These are phyloP conservation scores for Saccharomyces hybrid DNA, from an alignment of 1,139 yeast genomes.

Conservation along the genomic window DNA sequence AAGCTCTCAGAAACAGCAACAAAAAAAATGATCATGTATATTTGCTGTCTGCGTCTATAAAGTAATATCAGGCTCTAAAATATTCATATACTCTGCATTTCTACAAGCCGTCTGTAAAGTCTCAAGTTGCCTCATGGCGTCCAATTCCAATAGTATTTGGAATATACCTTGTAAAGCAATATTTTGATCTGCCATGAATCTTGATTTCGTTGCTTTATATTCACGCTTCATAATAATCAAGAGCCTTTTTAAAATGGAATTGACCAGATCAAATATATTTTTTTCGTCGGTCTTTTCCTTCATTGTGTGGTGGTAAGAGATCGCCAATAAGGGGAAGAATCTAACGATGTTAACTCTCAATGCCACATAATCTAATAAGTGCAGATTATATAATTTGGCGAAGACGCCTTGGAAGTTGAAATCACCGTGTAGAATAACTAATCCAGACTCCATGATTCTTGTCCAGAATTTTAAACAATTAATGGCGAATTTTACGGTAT, in stretches of 20 bases:
- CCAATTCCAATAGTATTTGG: constrained; percentile 14
- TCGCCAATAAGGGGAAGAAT: constrained; percentile 17
- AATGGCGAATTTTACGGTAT: constrained; percentile 15
- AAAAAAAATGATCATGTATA: neutral
- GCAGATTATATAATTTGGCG: constrained; percentile 50
- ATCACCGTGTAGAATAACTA: constrained; percentile 27
- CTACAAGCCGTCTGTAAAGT: constrained; percentile 3
- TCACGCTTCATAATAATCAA: constrained; percentile 10
- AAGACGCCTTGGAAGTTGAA: constrained; percentile 40
- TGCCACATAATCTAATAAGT: constrained; percentile 22
- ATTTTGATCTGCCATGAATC: constrained; percentile 7
- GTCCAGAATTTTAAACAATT: constrained; percentile 30
- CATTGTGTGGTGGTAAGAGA: constrained; percentile 6
- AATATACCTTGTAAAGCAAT: constrained; percentile 16
- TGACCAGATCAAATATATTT: constrained; percentile 7
- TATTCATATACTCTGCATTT: neutral
- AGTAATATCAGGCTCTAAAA: constrained; percentile 1
- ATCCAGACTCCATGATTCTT: constrained; percentile 28
- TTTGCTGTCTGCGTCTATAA: neutral
- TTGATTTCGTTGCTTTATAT: neutral
- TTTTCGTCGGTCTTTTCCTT: constrained; percentile 1
- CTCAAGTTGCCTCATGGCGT: constrained; percentile 7
- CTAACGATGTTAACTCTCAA: constrained; percentile 13
- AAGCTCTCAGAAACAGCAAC: neutral
- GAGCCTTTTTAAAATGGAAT: constrained; percentile 15